Percentiles rank a stretch among this genome's conserved stretches.
phyloP scores from a whole-genome alignment of 768 basidiomycete species.

The Boletus rubropictus region DNA sequence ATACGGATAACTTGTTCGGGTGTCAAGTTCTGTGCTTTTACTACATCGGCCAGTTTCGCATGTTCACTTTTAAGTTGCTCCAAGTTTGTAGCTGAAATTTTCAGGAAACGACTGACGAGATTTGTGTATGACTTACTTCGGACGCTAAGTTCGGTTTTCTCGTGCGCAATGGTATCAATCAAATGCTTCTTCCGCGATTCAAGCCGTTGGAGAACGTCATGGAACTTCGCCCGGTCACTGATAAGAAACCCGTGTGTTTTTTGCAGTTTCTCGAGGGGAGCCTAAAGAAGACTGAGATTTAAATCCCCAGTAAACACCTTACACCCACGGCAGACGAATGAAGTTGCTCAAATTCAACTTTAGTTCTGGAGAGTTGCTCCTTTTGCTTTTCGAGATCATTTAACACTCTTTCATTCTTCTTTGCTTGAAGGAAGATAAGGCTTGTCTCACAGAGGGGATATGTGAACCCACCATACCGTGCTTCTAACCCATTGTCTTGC shows the following conservation, averaged over 20 bases:
- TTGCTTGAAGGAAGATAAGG: slow-evolving; percentile 37
- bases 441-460: background rate
- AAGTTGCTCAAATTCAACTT: slow-evolving; percentile 51
- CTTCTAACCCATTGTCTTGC: slow-evolving; percentile 64
- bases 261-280: slow-evolving; percentile 58
- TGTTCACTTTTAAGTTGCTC: slow-evolving; percentile 62
- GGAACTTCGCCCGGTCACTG: slow-evolving; percentile 73
- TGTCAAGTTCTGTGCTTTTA: slow-evolving; percentile 83
- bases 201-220: slow-evolving; percentile 65
- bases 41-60: slow-evolving; percentile 53
- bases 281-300: slow-evolving; percentile 31
- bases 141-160: slow-evolving; percentile 56
- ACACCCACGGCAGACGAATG: slow-evolving; percentile 53
- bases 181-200: slow-evolving; percentile 65
- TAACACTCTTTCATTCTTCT: slow-evolving; percentile 65
- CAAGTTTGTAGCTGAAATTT: slow-evolving; percentile 48
- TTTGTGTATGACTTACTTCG: slow-evolving; percentile 38
- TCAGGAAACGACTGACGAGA: background rate
- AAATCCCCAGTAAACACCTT: background rate
- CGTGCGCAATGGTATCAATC: slow-evolving; percentile 58
- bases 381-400: slow-evolving; percentile 56
- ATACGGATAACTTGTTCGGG: slow-evolving; percentile 89
- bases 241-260: slow-evolving; percentile 58
- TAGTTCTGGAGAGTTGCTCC: slow-evolving; percentile 41
- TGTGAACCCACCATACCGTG: slow-evolving; percentile 60